Evolutionary conservation across 331 rosid species (phyloP), one percentile per base, ranked within the genome.

Genomic region (Quercus tomentella): DNA sequence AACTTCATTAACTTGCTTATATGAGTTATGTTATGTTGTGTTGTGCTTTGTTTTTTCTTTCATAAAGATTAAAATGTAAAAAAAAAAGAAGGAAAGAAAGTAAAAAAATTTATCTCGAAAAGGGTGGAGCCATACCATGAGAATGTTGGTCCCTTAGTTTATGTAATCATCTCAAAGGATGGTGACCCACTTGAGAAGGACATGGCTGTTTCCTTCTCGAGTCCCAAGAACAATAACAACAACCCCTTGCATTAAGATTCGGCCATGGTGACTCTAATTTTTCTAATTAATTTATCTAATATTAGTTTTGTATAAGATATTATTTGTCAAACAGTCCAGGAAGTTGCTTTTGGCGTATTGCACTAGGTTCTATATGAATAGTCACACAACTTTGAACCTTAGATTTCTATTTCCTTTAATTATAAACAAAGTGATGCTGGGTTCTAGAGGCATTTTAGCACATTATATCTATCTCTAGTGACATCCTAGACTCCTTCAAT

Each of bases 61-160:
- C 56, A 14, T 9, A 51, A 62, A 56, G 74, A 25, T 49, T 21
- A 62, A 80, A 4, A 41, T 33, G 21, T 7, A 26, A 45, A 55
- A 49, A 25, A 63, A 56, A 45, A 43, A 65, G 30, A 33, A 21
- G 22, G 43, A 66, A 15, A 43, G 20, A 55, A 72, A 78, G 20
- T 23, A 73, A 78, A 70, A 43, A 22, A 37, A 74, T 76, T 51
- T 78, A 71, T 83, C 72, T 86, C 20, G 79, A 62, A 77, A 84
- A 82, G 81, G 79, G 87, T 80, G 85, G 84, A 83, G 84, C 74
- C 77, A 81, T 79, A 71, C 85, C 84, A 89, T 82, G 89, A 82
- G 92, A 88, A 92, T 89, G 91, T 88, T 82, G 91, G 91, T 86
- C 88, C 88, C 84, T 89, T 75, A 62, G 82, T 74, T 78, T 77